These are phyloP conservation scores for Suillus clintonianus DNA, from an alignment of 768 basidiomycete genomes.

Conservation along the genomic window DNA sequence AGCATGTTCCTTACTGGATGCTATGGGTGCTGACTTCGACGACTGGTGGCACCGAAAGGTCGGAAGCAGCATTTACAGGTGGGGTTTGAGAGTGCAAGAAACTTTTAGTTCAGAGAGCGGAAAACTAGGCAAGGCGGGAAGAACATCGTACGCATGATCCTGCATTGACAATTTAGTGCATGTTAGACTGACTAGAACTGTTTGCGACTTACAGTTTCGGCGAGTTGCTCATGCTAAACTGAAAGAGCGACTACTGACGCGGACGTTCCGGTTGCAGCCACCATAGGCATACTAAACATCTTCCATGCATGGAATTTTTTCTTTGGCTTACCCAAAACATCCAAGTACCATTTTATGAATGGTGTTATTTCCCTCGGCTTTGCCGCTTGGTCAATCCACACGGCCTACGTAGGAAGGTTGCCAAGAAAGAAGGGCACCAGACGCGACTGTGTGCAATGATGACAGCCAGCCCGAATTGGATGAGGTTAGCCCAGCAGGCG, in stretches of 20 bases:
- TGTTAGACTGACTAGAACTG: background rate
- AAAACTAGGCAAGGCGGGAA: background rate
- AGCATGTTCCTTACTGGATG: background rate
- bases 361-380: background rate
- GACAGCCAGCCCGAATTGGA: background rate
- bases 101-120: background rate
- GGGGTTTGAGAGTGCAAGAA: background rate
- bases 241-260: background rate
- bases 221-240: background rate
- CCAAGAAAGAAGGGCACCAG: background rate
- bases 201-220: background rate
- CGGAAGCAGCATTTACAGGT: background rate
- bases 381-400: background rate
- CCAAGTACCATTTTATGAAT: rapidly evolving
- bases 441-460: background rate
- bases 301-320: too few relatives aligned
- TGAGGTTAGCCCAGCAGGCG: background rate
- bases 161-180: background rate
- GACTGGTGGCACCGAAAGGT: background rate
- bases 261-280: background rate
- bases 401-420: background rate
- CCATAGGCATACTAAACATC: background rate
- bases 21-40: background rate
- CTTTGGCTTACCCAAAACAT: background rate
- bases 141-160: background rate